Evolutionary conservation across 306 rosid species (phyloP).

Genomic region (Acacia crassicarpa): DNA sequence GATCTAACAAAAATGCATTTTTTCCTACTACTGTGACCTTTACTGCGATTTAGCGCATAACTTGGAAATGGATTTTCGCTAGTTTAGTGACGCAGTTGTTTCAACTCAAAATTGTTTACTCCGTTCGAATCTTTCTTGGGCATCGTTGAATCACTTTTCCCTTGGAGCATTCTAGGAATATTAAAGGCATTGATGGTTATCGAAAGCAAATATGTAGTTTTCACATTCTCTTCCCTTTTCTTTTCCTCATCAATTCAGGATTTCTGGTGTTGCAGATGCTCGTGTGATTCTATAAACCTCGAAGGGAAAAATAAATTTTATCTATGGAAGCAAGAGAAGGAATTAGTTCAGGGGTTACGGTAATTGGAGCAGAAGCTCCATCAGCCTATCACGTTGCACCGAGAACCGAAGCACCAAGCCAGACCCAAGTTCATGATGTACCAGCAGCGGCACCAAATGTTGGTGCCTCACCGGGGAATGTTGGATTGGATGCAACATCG

Average conservation of each 20-base stretch:
- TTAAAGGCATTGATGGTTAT: slow-evolving; percentile 16
- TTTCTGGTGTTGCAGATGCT: slow-evolving; percentile 45
- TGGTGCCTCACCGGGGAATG: slow-evolving; percentile 48
- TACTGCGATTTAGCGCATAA: slow-evolving; percentile 10
- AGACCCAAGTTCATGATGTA: slow-evolving; percentile 43
- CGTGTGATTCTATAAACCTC: slow-evolving; percentile 27
- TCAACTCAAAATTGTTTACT: slow-evolving; percentile 14
- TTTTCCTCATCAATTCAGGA: not conserved
- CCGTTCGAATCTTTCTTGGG: not conserved
- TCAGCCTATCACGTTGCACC: slow-evolving; percentile 84
- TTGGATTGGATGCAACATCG: slow-evolving; percentile 49
- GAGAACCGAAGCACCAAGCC: slow-evolving; percentile 60
- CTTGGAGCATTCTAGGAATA: slow-evolving; percentile 25
- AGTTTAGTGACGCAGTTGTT: slow-evolving; percentile 9
- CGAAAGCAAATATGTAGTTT: not conserved
- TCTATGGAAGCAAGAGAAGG: slow-evolving; percentile 84
- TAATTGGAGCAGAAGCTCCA: slow-evolving; percentile 86
- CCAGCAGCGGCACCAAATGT: not conserved
- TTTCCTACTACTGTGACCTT: slow-evolving; percentile 3
- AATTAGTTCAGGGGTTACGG: slow-evolving; percentile 69
- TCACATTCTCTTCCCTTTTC: not conserved
- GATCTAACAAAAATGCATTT: slow-evolving; percentile 29
- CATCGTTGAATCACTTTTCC: slow-evolving; percentile 21
- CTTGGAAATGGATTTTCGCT: slow-evolving; percentile 25
- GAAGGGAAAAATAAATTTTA: slow-evolving; percentile 29